A percentile compares a stretch with the other conserved stretches of the same genome.
phyloP scores from a whole-genome alignment of 1,284 basidiomycete genomes.

The Mycosarcoma mackinlayi region DNA sequence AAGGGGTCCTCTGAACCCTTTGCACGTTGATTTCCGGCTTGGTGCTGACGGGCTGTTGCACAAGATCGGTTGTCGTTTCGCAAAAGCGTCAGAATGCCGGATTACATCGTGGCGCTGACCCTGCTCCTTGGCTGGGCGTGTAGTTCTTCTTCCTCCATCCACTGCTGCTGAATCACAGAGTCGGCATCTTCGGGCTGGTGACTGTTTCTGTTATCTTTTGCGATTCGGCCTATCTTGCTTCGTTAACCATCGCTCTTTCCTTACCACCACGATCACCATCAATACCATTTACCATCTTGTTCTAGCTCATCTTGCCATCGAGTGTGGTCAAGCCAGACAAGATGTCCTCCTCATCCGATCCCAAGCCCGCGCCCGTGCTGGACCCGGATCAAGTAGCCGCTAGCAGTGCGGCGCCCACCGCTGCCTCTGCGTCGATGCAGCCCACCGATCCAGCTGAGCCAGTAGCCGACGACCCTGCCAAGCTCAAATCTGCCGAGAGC shows the following conservation, averaged over 20 bases:
- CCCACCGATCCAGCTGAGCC: constrained; percentile 24
- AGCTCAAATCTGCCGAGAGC: constrained; percentile 9
- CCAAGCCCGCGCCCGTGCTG: constrained; percentile 28
- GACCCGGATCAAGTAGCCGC: constrained; percentile 49
- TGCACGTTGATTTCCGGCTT: too few species aligned
- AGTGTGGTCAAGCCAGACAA: neutral
- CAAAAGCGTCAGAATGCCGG: neutral
- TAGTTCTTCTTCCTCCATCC: neutral
- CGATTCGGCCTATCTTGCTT: too few species aligned
- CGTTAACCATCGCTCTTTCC: neutral
- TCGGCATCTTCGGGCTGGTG: neutral
- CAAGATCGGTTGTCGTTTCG: neutral
- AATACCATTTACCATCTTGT: neutral
- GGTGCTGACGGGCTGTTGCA: neutral
- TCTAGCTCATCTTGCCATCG: neutral
- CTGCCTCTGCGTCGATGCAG: constrained; percentile 16
- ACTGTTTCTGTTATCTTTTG: too few species aligned
- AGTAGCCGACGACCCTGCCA: constrained; percentile 19
- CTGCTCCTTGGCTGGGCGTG: constrained; percentile 1
- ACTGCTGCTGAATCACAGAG: too few species aligned
- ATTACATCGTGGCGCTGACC: constrained; percentile 16
- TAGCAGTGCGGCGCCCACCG: constrained; percentile 11
- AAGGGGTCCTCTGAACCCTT: too few species aligned
- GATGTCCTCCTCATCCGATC: constrained; percentile 17
- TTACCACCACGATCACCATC: neutral